These are phyloP conservation scores for Ramicandelaber brevisporus DNA, from an alignment of 192 early-diverging fungal species.

Conservation along the genomic window DNA sequence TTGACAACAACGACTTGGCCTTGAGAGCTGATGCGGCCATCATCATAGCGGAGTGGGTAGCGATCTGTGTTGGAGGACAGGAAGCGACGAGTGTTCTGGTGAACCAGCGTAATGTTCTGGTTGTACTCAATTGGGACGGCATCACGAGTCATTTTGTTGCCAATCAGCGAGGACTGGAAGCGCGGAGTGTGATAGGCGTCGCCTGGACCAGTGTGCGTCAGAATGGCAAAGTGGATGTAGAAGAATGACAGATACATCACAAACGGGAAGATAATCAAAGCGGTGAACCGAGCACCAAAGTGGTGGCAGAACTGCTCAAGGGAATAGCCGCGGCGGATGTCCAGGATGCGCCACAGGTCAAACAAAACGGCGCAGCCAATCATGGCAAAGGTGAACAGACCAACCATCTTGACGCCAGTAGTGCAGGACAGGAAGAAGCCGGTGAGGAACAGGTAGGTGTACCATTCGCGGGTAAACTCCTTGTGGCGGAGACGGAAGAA, in stretches of 20 bases:
- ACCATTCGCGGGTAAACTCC: constrained; percentile 58
- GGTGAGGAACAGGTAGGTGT: constrained; percentile 56
- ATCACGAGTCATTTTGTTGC: constrained; percentile 43
- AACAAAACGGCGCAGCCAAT: constrained; percentile 60
- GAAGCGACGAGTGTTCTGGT: constrained; percentile 42
- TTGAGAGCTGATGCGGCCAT: constrained; percentile 65
- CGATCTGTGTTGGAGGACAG: constrained; percentile 52
- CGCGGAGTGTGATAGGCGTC: constrained; percentile 79
- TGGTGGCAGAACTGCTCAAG: constrained; percentile 48
- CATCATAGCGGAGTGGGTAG: constrained; percentile 81
- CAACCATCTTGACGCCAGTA: constrained; percentile 82
- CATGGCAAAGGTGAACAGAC: constrained; percentile 58
- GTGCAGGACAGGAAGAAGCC: constrained; percentile 47
- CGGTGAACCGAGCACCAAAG: constrained; percentile 70
- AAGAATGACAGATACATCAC: constrained; percentile 74
- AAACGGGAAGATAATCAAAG: constrained; percentile 59
- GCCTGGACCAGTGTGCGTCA: constrained; percentile 66
- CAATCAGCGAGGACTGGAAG: constrained; percentile 75
- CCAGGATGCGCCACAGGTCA: constrained; percentile 84
- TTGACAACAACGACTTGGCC: constrained; percentile 63
- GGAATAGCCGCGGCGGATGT: constrained; percentile 46
- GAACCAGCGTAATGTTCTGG: constrained; percentile 53
- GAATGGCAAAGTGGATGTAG: constrained; percentile 82
- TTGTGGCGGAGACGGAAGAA: constrained; percentile 58
- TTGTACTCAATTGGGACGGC: constrained; percentile 48